Evolutionary conservation across 371 early-diverging fungal species (phyloP).

Genomic region (Funneliformis caledonium): DNA sequence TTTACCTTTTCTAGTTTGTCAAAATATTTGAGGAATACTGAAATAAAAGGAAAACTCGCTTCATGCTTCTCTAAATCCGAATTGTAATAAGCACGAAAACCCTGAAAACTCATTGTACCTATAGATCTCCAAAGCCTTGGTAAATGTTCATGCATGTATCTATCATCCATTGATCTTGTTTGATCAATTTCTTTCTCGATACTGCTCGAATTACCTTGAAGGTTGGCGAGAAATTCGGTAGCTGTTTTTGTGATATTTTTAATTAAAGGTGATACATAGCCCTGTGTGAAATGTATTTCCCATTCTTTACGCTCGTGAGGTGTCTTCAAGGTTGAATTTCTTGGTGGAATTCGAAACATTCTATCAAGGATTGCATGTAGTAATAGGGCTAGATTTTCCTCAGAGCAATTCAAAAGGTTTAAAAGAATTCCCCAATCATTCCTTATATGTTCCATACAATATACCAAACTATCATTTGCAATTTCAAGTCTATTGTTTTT

Average conservation of each 20-base stretch:
- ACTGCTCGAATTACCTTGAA: background rate
- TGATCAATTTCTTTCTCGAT: slow-evolving; percentile 38
- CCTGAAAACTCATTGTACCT: slow-evolving; percentile 12
- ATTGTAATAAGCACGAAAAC: slow-evolving; percentile 15
- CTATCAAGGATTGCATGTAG: slow-evolving; percentile 27
- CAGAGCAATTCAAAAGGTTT: background rate
- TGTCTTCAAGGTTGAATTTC: background rate
- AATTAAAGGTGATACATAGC: slow-evolving; percentile 24
- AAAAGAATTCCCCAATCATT: slow-evolving; percentile 39
- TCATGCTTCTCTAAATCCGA: slow-evolving; percentile 1
- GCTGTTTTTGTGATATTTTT: slow-evolving; percentile 17
- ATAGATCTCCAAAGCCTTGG: slow-evolving; percentile 35
- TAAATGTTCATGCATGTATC: slow-evolving; percentile 12
- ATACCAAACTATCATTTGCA: background rate
- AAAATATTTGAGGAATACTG: slow-evolving; percentile 30
- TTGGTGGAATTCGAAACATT: background rate
- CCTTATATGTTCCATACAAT: slow-evolving; percentile 35
- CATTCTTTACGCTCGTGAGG: slow-evolving; percentile 20
- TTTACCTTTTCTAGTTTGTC: slow-evolving; percentile 10
- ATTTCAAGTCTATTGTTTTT: slow-evolving; percentile 4
- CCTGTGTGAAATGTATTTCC: slow-evolving; percentile 8
- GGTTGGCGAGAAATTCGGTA: background rate
- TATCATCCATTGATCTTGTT: slow-evolving; percentile 20
- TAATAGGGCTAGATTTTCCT: slow-evolving; percentile 34
- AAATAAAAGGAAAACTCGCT: slow-evolving; percentile 21